Conservation (phyloP, 441 rosid genomes). For the Breynia disticha region DNA sequence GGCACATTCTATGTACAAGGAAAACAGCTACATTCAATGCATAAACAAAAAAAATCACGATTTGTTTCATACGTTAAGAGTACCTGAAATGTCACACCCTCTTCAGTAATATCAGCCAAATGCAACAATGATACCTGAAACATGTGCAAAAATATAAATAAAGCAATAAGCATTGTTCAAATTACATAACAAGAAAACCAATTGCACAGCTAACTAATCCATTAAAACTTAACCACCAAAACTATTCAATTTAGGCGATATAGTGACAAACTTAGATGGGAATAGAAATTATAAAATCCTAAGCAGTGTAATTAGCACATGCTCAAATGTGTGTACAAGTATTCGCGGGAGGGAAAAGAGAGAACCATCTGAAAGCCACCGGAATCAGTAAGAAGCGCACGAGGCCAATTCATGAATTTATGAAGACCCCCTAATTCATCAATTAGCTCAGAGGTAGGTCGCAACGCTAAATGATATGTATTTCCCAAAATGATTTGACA, state of each 20-base stretch:
- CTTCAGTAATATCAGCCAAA: conserved; percentile 69
- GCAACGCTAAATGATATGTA: conserved; percentile 70
- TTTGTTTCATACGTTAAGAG: conserved; percentile 1
- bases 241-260: no score
- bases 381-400: conserved; percentile 73
- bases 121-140: conserved; percentile 64
- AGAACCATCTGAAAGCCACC: conserved; percentile 89
- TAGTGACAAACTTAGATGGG: not conserved
- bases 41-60: not conserved
- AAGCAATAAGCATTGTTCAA: conserved; percentile 2
- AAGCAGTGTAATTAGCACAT: no score
- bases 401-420: conserved; percentile 79
- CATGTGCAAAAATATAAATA: not conserved
- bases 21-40: not conserved
- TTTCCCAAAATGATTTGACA: conserved; percentile 79
- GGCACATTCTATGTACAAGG: not conserved
- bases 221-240: conserved; percentile 2
- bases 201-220: not conserved
- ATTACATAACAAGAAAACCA: not conserved
- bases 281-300: not conserved
- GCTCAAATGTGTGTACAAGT: not conserved
- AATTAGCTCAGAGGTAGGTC: conserved; percentile 68
- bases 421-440: conserved; percentile 74
- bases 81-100: conserved; percentile 80
- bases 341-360: not conserved